These are phyloP conservation scores for Starmerella geochares DNA, from an alignment of 805 yeast species.

Conservation along the genomic window DNA sequence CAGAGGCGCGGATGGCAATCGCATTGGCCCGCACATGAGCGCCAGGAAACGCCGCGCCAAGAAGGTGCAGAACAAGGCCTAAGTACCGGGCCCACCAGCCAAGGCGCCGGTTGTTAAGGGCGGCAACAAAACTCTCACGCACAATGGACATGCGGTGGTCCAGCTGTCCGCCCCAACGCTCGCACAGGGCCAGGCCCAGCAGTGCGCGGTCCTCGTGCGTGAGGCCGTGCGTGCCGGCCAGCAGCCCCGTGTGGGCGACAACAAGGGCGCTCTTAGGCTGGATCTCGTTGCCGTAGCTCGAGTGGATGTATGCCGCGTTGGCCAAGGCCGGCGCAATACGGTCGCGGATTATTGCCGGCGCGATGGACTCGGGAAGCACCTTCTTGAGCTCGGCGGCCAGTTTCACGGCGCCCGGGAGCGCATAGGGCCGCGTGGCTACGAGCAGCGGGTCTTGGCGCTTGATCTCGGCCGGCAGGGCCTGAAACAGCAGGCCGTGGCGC, in stretches of 20 bases:
- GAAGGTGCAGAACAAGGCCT: slow-evolving; percentile 65
- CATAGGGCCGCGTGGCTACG: slow-evolving; percentile 61
- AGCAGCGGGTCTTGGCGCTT: slow-evolving; percentile 58
- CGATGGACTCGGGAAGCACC: slow-evolving; percentile 48
- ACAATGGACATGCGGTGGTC: slow-evolving; percentile 29
- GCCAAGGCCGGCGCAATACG: slow-evolving; percentile 63
- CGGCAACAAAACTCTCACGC: slow-evolving; percentile 10
- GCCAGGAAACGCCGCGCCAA: slow-evolving; percentile 74
- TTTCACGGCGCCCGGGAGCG: slow-evolving; percentile 51
- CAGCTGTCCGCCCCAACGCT: slow-evolving; percentile 69
- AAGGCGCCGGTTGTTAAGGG: slow-evolving; percentile 29
- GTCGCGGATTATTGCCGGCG: slow-evolving; percentile 46
- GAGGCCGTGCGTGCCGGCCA: slow-evolving; percentile 66
- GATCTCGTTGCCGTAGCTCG: slow-evolving; percentile 64
- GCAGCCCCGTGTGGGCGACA: slow-evolving; percentile 62
- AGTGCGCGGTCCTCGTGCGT: slow-evolving; percentile 62
- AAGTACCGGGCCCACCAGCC: slow-evolving; percentile 66
- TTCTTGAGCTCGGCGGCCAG: slow-evolving; percentile 45
- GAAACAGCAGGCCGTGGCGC: slow-evolving; percentile 62
- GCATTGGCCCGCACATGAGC: slow-evolving; percentile 54
- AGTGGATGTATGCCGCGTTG: slow-evolving; percentile 65
- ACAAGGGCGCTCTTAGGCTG: slow-evolving; percentile 66
- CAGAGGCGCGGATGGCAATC: slow-evolving; percentile 20
- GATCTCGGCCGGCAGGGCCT: slow-evolving; percentile 47
- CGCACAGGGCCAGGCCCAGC: slow-evolving; percentile 63